Evolutionary conservation across 192 early-diverging fungal species (phyloP).

Genomic region (Phlyctochytrium planicorne): DNA sequence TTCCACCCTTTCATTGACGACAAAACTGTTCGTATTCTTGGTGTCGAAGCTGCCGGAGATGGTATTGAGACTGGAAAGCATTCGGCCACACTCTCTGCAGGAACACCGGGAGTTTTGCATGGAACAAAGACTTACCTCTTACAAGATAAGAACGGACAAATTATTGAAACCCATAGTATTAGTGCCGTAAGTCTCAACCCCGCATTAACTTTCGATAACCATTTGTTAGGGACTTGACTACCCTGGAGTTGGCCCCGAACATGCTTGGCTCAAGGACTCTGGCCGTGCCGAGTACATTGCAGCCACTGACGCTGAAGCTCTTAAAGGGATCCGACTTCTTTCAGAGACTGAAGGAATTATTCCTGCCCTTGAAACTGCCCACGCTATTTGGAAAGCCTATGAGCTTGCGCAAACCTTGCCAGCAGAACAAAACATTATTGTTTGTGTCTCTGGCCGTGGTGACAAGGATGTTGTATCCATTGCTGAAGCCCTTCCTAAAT

Average conservation of each 20-base stretch:
- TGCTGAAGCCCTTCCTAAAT: constrained; percentile 81
- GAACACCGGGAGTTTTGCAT: constrained; percentile 90
- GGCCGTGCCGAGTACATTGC: constrained; percentile 77
- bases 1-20: constrained; percentile 94
- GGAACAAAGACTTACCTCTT: constrained; percentile 94
- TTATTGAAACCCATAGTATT: constrained; percentile 92
- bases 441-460: constrained; percentile 90
- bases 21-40: constrained; percentile 78
- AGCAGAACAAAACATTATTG: constrained; percentile 76
- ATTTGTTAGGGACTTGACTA: constrained; percentile 83
- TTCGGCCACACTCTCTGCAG: constrained; percentile 84
- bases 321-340: constrained; percentile 72
- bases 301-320: constrained; percentile 79
- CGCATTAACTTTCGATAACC: background rate
- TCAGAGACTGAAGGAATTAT: constrained; percentile 75
- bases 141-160: constrained; percentile 96
- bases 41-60: constrained; percentile 94
- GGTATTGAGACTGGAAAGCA: constrained; percentile 85
- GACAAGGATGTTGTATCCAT: constrained; percentile 98
- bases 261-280: constrained; percentile 85
- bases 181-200: constrained; percentile 60
- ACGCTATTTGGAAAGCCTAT: constrained; percentile 82
- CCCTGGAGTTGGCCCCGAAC: constrained; percentile 97
- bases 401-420: constrained; percentile 73
- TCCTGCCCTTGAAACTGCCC: constrained; percentile 93